phyloP scores from a whole-genome alignment of 2,329 filamentous ascomycete genomes.

The Fonsecaea pedrosoi region DNA sequence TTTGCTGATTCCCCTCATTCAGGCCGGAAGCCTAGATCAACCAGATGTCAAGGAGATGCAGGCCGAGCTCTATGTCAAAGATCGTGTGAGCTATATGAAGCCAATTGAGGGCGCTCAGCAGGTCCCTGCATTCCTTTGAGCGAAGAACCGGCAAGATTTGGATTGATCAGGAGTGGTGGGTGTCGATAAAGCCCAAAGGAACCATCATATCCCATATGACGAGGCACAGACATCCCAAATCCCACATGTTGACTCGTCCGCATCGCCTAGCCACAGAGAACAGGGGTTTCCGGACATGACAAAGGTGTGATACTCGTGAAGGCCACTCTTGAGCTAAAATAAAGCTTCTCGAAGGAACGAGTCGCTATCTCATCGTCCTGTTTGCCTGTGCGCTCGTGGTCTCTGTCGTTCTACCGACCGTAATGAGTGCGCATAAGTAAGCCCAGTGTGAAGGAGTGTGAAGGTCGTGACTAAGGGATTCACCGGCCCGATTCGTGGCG shows the following conservation, averaged over 20 bases:
- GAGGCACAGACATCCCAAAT: background rate
- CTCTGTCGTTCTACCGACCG: background rate
- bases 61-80: conserved; percentile 62
- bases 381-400: background rate
- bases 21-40: conserved; percentile 60
- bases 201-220: background rate
- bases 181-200: background rate
- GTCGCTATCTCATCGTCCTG: background rate
- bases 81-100: conserved; percentile 55
- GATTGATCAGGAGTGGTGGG: background rate
- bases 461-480: too few species aligned
- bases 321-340: background rate
- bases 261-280: background rate
- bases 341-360: background rate
- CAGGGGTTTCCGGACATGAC: background rate
- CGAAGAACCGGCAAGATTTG: background rate
- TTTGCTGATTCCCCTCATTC: conserved; percentile 38
- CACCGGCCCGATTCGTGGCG: background rate
- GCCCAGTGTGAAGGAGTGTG: background rate
- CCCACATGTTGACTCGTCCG: background rate
- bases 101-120: conserved; percentile 57
- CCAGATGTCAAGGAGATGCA: conserved; percentile 52
- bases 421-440: background rate
- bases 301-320: background rate
- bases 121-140: conserved; percentile 43